Evolutionary conservation across 2,329 filamentous ascomycete genomes (phyloP).

Genomic region (Elsinoe ampelina): DNA sequence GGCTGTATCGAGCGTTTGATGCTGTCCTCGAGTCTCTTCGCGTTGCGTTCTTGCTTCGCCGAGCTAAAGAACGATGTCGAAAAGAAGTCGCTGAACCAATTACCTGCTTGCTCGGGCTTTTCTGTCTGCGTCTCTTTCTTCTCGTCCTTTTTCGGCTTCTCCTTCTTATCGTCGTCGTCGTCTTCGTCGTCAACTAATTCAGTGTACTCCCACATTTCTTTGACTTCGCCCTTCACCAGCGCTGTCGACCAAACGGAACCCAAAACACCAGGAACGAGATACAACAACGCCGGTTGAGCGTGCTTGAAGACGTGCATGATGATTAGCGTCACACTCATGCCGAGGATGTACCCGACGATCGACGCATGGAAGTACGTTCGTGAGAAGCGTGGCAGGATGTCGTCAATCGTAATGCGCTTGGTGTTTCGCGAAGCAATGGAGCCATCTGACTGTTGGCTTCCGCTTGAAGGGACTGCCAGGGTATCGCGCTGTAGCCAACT

Average conservation of each 20-base stretch:
- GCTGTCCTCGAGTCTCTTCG: constrained; percentile 17
- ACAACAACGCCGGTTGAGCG: constrained; percentile 82
- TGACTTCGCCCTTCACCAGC: constrained; percentile 58
- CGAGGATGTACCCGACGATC: constrained; percentile 64
- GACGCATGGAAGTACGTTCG: constrained; percentile 81
- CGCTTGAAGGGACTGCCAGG: background rate
- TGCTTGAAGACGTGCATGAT: constrained; percentile 71
- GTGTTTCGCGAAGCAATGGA: background rate
- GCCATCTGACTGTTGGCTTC: background rate
- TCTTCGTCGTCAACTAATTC: constrained; percentile 46
- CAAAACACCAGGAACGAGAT: constrained; percentile 81
- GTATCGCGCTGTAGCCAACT: constrained; percentile 12
- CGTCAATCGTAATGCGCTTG: background rate
- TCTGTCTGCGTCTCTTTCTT: constrained; percentile 16
- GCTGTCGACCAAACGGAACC: constrained; percentile 67
- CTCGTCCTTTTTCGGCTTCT: constrained; percentile 14
- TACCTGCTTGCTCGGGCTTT: constrained; percentile 16
- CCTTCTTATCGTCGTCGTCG: constrained; percentile 17
- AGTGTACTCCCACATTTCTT: constrained; percentile 70
- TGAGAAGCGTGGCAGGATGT: constrained; percentile 46
- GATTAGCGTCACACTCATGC: constrained; percentile 65
- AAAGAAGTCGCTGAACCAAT: constrained; percentile 15
- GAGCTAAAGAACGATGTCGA: constrained; percentile 23
- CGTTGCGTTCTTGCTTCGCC: constrained; percentile 22
- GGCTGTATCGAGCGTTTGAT: constrained; percentile 13